Evolutionary conservation across 2,329 filamentous ascomycete species (phyloP).

Genomic region (Fusarium austroafricanum): DNA sequence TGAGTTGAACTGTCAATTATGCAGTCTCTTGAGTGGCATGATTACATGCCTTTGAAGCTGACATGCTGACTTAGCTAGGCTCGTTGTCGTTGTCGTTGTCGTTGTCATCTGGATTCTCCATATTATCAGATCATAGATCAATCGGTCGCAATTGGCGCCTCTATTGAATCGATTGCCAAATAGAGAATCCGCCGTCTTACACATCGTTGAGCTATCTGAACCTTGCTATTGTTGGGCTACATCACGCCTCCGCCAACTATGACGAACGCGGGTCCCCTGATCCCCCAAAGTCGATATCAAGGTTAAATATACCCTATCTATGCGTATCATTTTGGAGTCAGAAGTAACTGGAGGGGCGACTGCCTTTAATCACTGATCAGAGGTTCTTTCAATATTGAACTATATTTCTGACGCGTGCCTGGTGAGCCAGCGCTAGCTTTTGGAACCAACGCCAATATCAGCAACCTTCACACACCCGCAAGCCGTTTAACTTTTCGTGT

Average conservation of each 20-base stretch:
- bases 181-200: slow-evolving; percentile 15
- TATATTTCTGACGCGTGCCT: slow-evolving; percentile 25
- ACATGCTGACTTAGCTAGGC: slow-evolving; percentile 23
- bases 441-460: slow-evolving; percentile 13
- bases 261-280: not conserved
- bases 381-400: slow-evolving; percentile 19
- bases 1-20: slow-evolving; percentile 12
- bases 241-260: slow-evolving; percentile 2
- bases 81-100: not conserved
- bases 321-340: slow-evolving; percentile 12
- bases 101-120: slow-evolving; percentile 4
- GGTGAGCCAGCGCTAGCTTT: slow-evolving; percentile 34
- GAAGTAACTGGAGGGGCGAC: not conserved
- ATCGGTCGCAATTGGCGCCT: slow-evolving; percentile 15
- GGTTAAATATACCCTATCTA: not conserved
- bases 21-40: slow-evolving; percentile 3
- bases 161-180: not conserved
- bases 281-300: slow-evolving; percentile 22
- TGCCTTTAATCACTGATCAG: not conserved
- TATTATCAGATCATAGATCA: slow-evolving; percentile 2
- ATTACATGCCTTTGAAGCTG: slow-evolving; percentile 19
- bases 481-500: slow-evolving; percentile 33
- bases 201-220: slow-evolving; percentile 18
- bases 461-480: not conserved
- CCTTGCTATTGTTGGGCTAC: slow-evolving; percentile 8